These are phyloP conservation scores for Malania oleifera DNA, from an alignment of 164 flowering plant species.

Conservation along the genomic window DNA sequence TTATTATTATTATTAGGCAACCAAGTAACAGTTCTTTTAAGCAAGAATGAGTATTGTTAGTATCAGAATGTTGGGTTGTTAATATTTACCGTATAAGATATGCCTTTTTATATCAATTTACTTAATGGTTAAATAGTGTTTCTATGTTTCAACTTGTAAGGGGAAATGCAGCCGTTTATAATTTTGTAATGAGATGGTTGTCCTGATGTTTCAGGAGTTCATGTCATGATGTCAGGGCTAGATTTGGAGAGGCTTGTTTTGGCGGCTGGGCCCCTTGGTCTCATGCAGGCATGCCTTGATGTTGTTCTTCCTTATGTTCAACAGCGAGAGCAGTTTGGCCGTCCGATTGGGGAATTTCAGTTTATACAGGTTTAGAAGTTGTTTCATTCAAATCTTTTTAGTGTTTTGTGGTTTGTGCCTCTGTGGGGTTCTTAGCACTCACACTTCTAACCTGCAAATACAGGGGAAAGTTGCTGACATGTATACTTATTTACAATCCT, in stretches of 20 bases:
- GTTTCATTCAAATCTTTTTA: conserved; percentile 7
- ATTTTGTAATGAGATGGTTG: neutral
- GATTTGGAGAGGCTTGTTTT: conserved; percentile 98
- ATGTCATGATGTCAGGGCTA: conserved; percentile 96
- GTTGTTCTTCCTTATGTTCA: conserved; percentile 83
- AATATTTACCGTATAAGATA: no score
- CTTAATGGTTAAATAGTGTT: no score
- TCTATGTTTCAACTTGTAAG: neutral
- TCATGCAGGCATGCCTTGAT: conserved; percentile 98
- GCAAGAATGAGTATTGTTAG: no score
- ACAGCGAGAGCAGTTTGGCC: conserved; percentile 92
- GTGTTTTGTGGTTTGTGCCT: neutral
- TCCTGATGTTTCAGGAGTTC: conserved; percentile 62
- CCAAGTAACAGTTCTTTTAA: no score
- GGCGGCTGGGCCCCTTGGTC: conserved; percentile 91
- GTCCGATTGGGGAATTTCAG: conserved; percentile 92
- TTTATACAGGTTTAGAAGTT: conserved; percentile 78
- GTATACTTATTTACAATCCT: conserved; percentile 92
- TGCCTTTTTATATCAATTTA: no score
- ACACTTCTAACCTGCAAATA: conserved; percentile 15
- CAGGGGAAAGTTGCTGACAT: conserved; percentile 99
- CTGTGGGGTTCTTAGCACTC: conserved; percentile 1
- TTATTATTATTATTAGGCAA: no score
- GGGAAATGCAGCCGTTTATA: neutral
- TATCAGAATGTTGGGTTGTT: no score